Percentiles rank a stretch among this genome's conserved stretches.
phyloP scores from a whole-genome alignment of 2,329 filamentous ascomycete genomes.

The Monilinia polystroma region DNA sequence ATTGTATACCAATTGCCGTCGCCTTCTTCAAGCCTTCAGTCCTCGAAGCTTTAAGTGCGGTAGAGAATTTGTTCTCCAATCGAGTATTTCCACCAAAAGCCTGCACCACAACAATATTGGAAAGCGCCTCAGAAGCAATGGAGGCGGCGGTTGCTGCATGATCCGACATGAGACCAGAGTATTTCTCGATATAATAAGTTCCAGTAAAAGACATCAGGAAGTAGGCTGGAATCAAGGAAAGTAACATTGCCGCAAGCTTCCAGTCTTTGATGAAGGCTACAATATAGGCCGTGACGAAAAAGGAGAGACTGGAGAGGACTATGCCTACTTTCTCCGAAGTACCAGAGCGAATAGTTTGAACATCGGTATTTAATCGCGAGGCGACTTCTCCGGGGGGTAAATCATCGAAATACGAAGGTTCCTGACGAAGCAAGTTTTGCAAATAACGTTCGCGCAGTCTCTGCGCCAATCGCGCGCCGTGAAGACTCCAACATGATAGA shows the following conservation, averaged over 20 bases:
- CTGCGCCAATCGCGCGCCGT: slow-evolving; percentile 54
- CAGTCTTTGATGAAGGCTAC: slow-evolving; percentile 59
- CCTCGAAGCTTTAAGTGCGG: slow-evolving; percentile 45
- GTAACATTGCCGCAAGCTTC: slow-evolving; percentile 50
- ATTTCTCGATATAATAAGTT: slow-evolving; percentile 48
- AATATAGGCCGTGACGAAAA: slow-evolving; percentile 57
- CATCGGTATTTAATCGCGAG: slow-evolving; percentile 52
- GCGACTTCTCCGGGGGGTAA: slow-evolving; percentile 52
- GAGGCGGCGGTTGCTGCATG: slow-evolving; percentile 50
- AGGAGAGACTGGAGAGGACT: slow-evolving; percentile 53
- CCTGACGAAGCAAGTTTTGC: slow-evolving; percentile 51
- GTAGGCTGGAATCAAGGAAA: slow-evolving; percentile 36
- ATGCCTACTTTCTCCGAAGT: slow-evolving; percentile 61
- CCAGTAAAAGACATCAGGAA: slow-evolving; percentile 47
- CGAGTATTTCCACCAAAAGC: slow-evolving; percentile 51
- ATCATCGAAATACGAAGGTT: slow-evolving; percentile 54
- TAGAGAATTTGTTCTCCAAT: slow-evolving; percentile 51
- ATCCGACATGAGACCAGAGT: slow-evolving; percentile 46
- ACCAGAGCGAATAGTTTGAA: slow-evolving; percentile 56
- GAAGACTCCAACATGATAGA: slow-evolving; percentile 57
- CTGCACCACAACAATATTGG: slow-evolving; percentile 51
- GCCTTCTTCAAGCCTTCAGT: slow-evolving; percentile 51
- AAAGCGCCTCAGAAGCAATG: slow-evolving; percentile 53
- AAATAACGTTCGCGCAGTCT: slow-evolving; percentile 54
- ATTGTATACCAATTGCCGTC: slow-evolving; percentile 49